Percentiles rank a stretch among this genome's conserved stretches.
Conservation (phyloP, 2,329 filamentous ascomycete genomes). For the Colletotrichum incanum region DNA sequence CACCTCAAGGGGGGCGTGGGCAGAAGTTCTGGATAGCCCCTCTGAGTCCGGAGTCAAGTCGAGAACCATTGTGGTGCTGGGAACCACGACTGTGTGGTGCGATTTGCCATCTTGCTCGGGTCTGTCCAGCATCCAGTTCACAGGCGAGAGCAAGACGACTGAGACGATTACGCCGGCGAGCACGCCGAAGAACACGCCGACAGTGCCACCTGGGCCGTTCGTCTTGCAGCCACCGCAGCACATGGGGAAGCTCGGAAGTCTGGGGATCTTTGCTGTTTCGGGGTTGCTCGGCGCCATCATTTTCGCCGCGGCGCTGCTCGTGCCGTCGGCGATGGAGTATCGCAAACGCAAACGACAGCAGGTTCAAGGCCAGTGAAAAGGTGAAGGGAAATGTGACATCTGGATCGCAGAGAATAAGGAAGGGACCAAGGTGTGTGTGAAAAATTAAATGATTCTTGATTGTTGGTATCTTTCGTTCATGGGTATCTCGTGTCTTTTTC, state of each 20-base stretch:
- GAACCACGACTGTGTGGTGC: slow-evolving; percentile 11
- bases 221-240: slow-evolving; percentile 11
- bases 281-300: slow-evolving; percentile 4
- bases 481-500: slow-evolving; percentile 22
- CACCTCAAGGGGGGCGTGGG: background rate
- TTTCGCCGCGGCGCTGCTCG: background rate
- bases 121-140: background rate
- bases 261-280: slow-evolving; percentile 19
- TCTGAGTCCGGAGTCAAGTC: too few relatives aligned
- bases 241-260: slow-evolving; percentile 20
- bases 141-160: background rate
- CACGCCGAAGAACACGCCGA: background rate
- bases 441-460: slow-evolving; percentile 7
- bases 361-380: background rate
- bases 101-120: background rate
- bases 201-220: background rate
- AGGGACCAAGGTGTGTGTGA: background rate
- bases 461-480: slow-evolving; percentile 25
- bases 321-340: background rate
- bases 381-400: background rate
- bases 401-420: background rate
- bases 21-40: too few relatives aligned
- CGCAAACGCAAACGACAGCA: slow-evolving; percentile 1
- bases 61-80: background rate
- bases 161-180: background rate